Evolutionary conservation across 164 flowering plant species (phyloP).

Genomic region (Saururus chinensis): DNA sequence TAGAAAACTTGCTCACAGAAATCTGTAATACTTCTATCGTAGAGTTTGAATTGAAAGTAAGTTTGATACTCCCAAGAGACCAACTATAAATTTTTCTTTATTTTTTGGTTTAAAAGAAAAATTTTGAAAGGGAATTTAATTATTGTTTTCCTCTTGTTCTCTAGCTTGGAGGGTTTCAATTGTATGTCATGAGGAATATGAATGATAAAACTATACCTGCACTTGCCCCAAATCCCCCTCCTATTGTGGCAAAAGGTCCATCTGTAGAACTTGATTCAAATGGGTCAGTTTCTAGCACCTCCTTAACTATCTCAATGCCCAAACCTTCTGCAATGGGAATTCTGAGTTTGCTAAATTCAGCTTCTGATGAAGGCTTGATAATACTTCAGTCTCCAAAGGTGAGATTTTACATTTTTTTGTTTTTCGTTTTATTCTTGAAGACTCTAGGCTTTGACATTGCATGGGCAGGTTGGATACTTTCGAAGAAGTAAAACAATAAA

Average conservation of each 20-base stretch:
- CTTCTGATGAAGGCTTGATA: slow-evolving; percentile 64
- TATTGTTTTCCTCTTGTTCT: slow-evolving; percentile 1
- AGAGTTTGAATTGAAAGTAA: slow-evolving; percentile 73
- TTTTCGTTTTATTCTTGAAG: not conserved
- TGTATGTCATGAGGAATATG: slow-evolving; percentile 47
- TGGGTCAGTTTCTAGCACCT: slow-evolving; percentile 36
- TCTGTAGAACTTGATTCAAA: slow-evolving; percentile 27
- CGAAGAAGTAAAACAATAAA: slow-evolving; percentile 64
- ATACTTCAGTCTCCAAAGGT: slow-evolving; percentile 68
- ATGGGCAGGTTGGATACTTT: slow-evolving; percentile 67
- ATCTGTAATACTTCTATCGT: slow-evolving; percentile 70
- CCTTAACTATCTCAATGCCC: slow-evolving; percentile 45
- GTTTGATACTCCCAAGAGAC: not conserved
- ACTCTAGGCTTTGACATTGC: slow-evolving; percentile 6
- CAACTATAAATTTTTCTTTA: not conserved
- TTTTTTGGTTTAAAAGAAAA: not conserved
- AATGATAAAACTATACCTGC: slow-evolving; percentile 19
- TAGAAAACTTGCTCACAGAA: slow-evolving; percentile 47
- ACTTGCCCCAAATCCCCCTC: slow-evolving; percentile 24
- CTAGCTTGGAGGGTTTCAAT: slow-evolving; percentile 60
- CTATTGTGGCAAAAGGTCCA: slow-evolving; percentile 15
- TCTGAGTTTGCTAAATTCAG: slow-evolving; percentile 38
- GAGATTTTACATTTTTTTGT: slow-evolving; percentile 4
- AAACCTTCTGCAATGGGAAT: slow-evolving; percentile 16
- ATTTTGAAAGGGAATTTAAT: not conserved